Evolutionary conservation across 2,329 filamentous ascomycete species (phyloP).

Genomic region (Sarocladiaceae sp.): DNA sequence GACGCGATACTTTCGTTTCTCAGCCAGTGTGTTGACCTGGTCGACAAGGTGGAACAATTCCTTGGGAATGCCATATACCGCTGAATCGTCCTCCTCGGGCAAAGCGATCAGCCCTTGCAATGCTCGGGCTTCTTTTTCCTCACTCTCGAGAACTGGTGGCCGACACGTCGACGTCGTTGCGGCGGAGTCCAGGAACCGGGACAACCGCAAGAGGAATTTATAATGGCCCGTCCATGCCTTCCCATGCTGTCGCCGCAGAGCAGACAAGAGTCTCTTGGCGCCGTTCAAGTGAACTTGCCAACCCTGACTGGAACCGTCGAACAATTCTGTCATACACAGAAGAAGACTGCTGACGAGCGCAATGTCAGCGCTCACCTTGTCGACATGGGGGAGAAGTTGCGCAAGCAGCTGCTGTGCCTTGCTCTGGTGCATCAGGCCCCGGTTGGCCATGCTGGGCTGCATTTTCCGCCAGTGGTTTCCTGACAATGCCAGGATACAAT

Average conservation of each 20-base stretch:
- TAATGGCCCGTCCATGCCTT: slow-evolving; percentile 29
- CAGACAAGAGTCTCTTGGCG: slow-evolving; percentile 30
- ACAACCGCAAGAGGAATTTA: slow-evolving; percentile 28
- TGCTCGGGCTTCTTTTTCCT: slow-evolving; percentile 20
- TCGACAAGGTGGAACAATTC: slow-evolving; percentile 28
- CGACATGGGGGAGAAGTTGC: slow-evolving; percentile 26
- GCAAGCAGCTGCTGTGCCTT: slow-evolving; percentile 25
- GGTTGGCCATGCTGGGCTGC: slow-evolving; percentile 22
- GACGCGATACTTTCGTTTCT: slow-evolving; percentile 24
- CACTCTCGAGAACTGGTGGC: slow-evolving; percentile 26
- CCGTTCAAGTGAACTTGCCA: slow-evolving; percentile 37
- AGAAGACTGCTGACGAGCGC: slow-evolving; percentile 33
- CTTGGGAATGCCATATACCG: slow-evolving; percentile 30
- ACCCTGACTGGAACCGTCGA: slow-evolving; percentile 32
- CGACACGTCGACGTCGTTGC: slow-evolving; percentile 27
- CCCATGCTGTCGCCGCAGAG: slow-evolving; percentile 23
- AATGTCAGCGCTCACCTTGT: slow-evolving; percentile 24
- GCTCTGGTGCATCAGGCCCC: slow-evolving; percentile 24
- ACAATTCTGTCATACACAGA: slow-evolving; percentile 35
- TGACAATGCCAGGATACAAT: slow-evolving; percentile 26
- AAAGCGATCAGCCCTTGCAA: slow-evolving; percentile 20
- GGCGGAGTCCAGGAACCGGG: slow-evolving; percentile 26
- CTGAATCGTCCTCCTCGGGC: slow-evolving; percentile 25
- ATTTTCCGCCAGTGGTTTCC: slow-evolving; percentile 29
- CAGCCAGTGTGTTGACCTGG: slow-evolving; percentile 25